These are phyloP conservation scores for Cercophora sp. DNA, from an alignment of 495 filamentous ascomycete genomes.

Conservation along the genomic window DNA sequence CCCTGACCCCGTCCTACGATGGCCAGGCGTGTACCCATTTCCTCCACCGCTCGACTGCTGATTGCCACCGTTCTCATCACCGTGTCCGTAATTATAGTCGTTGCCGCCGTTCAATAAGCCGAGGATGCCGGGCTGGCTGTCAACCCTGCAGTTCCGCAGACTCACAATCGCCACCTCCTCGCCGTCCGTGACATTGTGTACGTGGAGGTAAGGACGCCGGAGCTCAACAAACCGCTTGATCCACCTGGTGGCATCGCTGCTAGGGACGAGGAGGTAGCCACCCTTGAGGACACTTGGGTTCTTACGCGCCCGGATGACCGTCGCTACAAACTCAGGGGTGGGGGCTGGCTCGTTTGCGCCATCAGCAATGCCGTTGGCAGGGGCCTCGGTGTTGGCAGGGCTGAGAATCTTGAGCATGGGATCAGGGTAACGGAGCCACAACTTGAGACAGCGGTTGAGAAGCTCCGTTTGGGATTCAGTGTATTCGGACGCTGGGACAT, in stretches of 20 bases:
- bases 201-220: constrained; percentile 84
- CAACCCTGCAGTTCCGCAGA: constrained; percentile 76
- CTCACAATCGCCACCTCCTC: constrained; percentile 89
- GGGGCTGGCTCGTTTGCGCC: constrained; percentile 9
- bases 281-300: constrained; percentile 72
- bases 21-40: not conserved
- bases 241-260: constrained; percentile 73
- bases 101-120: constrained; percentile 55
- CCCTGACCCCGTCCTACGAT: constrained; percentile 13
- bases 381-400: constrained; percentile 72
- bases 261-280: constrained; percentile 78
- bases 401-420: constrained; percentile 67
- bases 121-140: constrained; percentile 82
- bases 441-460: constrained; percentile 64
- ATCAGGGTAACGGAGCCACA: constrained; percentile 77
- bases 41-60: not conserved
- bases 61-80: too few relatives aligned
- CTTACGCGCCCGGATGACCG: constrained; percentile 67
- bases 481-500: constrained; percentile 35
- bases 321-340: constrained; percentile 58
- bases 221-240: constrained; percentile 89
- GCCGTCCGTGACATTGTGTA: constrained; percentile 76
- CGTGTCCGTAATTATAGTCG: not conserved
- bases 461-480: constrained; percentile 53
- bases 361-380: constrained; percentile 56